Evolutionary conservation across 257 asterid species (phyloP).

Genomic region (Petunia axillaris): DNA sequence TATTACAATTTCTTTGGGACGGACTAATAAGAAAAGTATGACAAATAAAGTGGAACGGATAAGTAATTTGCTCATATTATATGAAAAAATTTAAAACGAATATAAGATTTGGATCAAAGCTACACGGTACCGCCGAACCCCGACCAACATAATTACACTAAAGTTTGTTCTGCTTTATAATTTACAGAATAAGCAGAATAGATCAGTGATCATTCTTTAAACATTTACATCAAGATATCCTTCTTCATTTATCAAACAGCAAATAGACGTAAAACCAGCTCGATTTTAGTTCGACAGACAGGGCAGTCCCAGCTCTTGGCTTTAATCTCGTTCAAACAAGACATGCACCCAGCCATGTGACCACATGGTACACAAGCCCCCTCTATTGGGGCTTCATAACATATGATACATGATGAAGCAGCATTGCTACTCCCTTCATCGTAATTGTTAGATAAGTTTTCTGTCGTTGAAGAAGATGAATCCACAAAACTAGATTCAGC

Average conservation of each 20-base stretch:
- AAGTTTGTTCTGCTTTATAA: neutral
- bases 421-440: constrained; percentile 32
- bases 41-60: too few species aligned
- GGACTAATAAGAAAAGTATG: too few species aligned
- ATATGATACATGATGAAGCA: constrained; percentile 54
- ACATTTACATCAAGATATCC: neutral
- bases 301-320: constrained; percentile 71
- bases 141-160: too few species aligned
- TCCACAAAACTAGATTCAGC: neutral
- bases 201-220: neutral
- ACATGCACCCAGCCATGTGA: constrained; percentile 77
- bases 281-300: constrained; percentile 61
- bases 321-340: constrained; percentile 59
- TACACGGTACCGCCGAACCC: too few species aligned
- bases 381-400: constrained; percentile 62
- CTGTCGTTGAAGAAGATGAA: constrained; percentile 15
- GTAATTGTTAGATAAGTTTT: neutral
- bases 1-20: too few species aligned
- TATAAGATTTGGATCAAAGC: too few species aligned
- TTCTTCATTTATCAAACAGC: constrained; percentile 41
- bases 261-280: constrained; percentile 56
- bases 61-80: too few species aligned
- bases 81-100: too few species aligned
- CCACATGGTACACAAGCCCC: constrained; percentile 79
- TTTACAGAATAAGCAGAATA: neutral